Evolutionary conservation across 2,329 filamentous ascomycete species (phyloP), one percentile per base, ranked within the genome.

Genomic region (Ilyonectria mors-panacis): DNA sequence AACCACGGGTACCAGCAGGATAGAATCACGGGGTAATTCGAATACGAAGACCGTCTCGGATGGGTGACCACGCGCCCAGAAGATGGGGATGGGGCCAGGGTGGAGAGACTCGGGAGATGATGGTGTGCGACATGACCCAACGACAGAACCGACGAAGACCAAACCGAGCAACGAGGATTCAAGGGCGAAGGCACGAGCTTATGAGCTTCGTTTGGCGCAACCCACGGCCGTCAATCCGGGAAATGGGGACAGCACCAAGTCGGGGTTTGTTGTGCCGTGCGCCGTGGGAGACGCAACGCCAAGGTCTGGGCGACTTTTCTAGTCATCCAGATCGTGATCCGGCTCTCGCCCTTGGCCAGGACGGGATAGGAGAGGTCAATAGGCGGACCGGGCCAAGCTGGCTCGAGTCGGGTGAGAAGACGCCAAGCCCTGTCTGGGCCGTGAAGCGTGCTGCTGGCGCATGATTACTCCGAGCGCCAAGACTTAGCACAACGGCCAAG

Each of bases 261-360:
- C 45, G 47, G 47, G 30, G 35, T 19, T 44, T 35, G 13, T 33
- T 28, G 47, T 61, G 65, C 51, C 59, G 59, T 60, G 63, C 39
- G 44, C 23, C 23, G 53, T 64, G 62, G 28, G 59, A 63, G 63
- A 64, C 28, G 64, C 64, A 63, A 69, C 61, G 73, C 73, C 73
- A 75, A 75, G 73, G 62, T 55, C 68, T 75, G 70, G 73, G 70
- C 73, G 15, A 42, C 19, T 37, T 13, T 37, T 21, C 7, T 42
- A 9, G 39, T 17, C 39, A 17, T n/a, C 26, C 4, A 35, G 30
- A 9, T 33, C 8, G 30, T 33, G 8, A 12, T 33, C 30, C 12
- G 30, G 30, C 12, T 33, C 30, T 2, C 30, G 30, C 30, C 30
- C 12, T 33, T 33, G 30, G 12, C 30, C 50, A 66, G 60, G 67